These are phyloP conservation scores for Bacterosira constricta DNA, from an alignment of 108 stramenopile species.

Conservation along the genomic window DNA sequence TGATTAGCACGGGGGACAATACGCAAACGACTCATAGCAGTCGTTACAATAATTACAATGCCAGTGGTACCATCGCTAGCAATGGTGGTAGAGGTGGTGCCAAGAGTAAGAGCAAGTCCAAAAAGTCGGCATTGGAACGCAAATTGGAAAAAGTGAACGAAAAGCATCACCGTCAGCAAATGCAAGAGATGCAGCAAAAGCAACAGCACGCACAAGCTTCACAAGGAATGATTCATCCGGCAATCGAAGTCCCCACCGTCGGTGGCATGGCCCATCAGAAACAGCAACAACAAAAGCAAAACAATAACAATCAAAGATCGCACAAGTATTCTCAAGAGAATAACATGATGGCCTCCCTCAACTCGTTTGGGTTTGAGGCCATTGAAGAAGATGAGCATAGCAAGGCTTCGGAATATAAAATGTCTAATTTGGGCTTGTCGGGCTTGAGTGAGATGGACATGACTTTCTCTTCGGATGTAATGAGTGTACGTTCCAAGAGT, in stretches of 20 bases:
- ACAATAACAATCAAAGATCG: background rate
- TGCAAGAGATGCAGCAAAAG: constrained; percentile 22
- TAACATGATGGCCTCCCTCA: constrained; percentile 13
- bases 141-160: constrained; percentile 47
- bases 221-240: background rate
- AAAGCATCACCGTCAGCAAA: constrained; percentile 29
- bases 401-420: constrained; percentile 19
- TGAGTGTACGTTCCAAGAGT: constrained; percentile 31
- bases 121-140: constrained; percentile 35
- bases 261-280: no score
- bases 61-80: background rate
- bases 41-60: background rate
- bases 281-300: no score
- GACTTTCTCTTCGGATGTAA: constrained; percentile 33
- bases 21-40: background rate
- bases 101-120: constrained; percentile 11
- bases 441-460: constrained; percentile 28
- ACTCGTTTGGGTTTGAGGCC: constrained; percentile 31
- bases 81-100: background rate
- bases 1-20: background rate
- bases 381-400: constrained; percentile 35
- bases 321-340: background rate
- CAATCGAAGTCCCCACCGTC: background rate
- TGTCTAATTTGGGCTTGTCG: constrained; percentile 31
- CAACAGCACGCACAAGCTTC: background rate